Conservation (phyloP, 2,329 filamentous ascomycete genomes). For the Trichothecium sympodiale region DNA sequence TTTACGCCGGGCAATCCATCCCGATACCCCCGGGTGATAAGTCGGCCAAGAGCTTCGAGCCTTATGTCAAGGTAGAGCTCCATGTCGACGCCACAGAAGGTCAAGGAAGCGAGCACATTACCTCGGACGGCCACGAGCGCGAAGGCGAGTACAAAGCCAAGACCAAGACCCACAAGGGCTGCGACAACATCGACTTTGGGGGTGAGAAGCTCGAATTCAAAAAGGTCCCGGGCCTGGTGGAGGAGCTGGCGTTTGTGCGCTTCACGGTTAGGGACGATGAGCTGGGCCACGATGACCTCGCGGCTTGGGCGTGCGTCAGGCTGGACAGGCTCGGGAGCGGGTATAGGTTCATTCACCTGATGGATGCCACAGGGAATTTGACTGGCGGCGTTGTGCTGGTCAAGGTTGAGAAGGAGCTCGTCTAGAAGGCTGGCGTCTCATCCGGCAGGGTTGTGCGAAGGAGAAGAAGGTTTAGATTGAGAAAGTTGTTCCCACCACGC, state of each 20-base stretch:
- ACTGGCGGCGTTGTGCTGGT: constrained; percentile 64
- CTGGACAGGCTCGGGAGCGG: constrained; percentile 70
- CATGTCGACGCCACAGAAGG: constrained; percentile 62
- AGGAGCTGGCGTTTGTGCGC: constrained; percentile 62
- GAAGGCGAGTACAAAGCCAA: constrained; percentile 43
- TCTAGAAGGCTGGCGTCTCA: constrained; percentile 3
- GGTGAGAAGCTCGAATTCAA: constrained; percentile 48
- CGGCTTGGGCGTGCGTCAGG: constrained; percentile 81
- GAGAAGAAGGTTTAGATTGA: no score
- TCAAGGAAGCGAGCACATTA: constrained; percentile 21
- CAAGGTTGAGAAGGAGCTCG: constrained; percentile 52
- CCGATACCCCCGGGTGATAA: constrained; percentile 49
- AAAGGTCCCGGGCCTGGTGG: constrained; percentile 43
- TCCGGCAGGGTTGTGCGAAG: no score
- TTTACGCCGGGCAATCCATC: constrained; percentile 68
- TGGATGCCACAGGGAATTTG: constrained; percentile 55
- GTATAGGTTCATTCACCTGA: constrained; percentile 65
- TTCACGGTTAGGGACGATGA: constrained; percentile 87
- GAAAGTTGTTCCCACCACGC: no score
- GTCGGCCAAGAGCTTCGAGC: constrained; percentile 49
- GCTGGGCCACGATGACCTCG: constrained; percentile 64
- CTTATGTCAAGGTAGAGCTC: constrained; percentile 74
- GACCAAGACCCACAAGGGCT: constrained; percentile 46
- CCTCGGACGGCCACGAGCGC: constrained; percentile 27
- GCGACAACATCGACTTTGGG: constrained; percentile 48